Percentiles rank a stretch among this genome's conserved stretches.
phyloP scores from a whole-genome alignment of 1,284 basidiomycete genomes.

The Moesziomyces parantarcticus region DNA sequence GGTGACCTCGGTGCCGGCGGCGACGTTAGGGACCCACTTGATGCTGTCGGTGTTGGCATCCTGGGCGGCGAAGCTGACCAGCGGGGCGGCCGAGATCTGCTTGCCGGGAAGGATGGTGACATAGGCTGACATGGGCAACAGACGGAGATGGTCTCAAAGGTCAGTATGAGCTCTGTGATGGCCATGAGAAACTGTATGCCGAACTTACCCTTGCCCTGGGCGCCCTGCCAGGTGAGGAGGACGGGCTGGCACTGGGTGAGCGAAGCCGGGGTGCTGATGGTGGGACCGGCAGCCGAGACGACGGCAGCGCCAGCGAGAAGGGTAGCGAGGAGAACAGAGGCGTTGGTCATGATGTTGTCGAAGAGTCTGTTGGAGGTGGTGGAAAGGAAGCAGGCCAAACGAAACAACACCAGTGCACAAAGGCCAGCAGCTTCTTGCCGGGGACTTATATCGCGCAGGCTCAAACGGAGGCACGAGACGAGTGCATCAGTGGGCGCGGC shows the following conservation, averaged over 20 bases:
- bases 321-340: conserved; percentile 31
- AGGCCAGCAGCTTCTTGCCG: background rate
- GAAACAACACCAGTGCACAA: background rate
- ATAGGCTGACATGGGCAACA: conserved; percentile 19
- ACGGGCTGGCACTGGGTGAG: conserved; percentile 54
- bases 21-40: conserved; percentile 38
- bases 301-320: conserved; percentile 22
- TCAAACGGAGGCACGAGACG: background rate
- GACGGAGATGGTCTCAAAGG: background rate
- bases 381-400: conserved; percentile 7
- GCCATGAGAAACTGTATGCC: background rate
- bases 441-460: background rate
- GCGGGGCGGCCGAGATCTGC: conserved; percentile 35
- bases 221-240: conserved; percentile 41
- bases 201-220: conserved; percentile 38
- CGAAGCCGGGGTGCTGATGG: conserved; percentile 49
- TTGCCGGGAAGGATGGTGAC: conserved; percentile 30
- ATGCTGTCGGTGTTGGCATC: conserved; percentile 19
- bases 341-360: conserved; percentile 32
- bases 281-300: conserved; percentile 21
- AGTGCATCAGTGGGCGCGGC: background rate
- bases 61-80: conserved; percentile 33
- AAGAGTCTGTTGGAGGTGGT: conserved; percentile 3
- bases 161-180: conserved; percentile 1
- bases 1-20: conserved; percentile 28